These are phyloP conservation scores for Jamesozyma piceae DNA, from an alignment of 805 yeast genomes.

Conservation along the genomic window DNA sequence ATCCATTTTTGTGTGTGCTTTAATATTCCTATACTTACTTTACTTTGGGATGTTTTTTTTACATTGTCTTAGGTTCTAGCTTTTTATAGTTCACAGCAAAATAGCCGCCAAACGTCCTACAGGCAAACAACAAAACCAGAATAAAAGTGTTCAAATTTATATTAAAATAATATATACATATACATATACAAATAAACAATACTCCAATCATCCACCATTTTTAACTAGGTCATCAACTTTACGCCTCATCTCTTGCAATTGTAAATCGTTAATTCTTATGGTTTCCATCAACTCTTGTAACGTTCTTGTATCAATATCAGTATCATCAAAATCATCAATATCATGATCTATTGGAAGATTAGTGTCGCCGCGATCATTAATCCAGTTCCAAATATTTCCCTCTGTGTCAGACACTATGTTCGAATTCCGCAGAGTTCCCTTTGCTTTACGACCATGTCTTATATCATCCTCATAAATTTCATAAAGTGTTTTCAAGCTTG, in stretches of 20 bases:
- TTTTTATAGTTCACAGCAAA: too few species aligned
- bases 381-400: constrained; percentile 65
- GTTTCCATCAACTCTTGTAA: constrained; percentile 22
- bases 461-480: constrained; percentile 22
- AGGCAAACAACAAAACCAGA: too few species aligned
- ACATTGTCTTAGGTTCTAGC: too few species aligned
- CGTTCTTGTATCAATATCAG: constrained; percentile 11
- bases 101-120: too few species aligned
- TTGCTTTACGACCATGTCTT: constrained; percentile 3
- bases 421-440: constrained; percentile 3
- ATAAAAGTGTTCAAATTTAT: too few species aligned
- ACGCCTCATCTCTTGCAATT: constrained; percentile 20
- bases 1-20: background rate
- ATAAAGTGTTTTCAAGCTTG: constrained; percentile 33
- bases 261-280: constrained; percentile 20
- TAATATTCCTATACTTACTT: too few species aligned
- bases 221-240: constrained; percentile 1
- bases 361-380: constrained; percentile 36
- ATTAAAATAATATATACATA: too few species aligned
- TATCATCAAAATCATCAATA: background rate
- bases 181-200: too few species aligned
- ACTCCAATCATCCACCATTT: too few species aligned
- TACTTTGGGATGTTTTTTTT: background rate
- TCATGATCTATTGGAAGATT: constrained; percentile 1
- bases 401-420: constrained; percentile 40